These are phyloP conservation scores for Haplographium delicatum DNA, from an alignment of 495 filamentous ascomycete genomes.

Conservation along the genomic window DNA sequence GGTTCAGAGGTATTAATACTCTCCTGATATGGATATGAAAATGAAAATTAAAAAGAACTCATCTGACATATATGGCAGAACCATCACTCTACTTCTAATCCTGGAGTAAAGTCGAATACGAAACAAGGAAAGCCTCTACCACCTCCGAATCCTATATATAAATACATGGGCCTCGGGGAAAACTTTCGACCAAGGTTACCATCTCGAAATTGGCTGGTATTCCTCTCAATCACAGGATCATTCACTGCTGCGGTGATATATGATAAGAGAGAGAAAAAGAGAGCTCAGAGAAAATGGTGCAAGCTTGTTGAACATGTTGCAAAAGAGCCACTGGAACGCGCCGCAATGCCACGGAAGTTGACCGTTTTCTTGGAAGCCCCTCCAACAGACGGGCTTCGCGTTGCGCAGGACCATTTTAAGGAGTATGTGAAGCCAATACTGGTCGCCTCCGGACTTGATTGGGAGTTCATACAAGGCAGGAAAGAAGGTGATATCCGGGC, in stretches of 20 bases:
- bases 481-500: constrained; percentile 83
- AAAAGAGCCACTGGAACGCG: constrained; percentile 64
- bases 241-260: constrained; percentile 77
- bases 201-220: constrained; percentile 97
- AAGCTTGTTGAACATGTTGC: constrained; percentile 82
- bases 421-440: constrained; percentile 94
- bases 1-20: constrained; percentile 16
- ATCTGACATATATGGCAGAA: too few species aligned
- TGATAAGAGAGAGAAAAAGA: constrained; percentile 83
- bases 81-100: constrained; percentile 20
- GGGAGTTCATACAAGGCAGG: constrained; percentile 88
- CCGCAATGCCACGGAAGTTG: constrained; percentile 71
- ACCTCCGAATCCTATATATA: constrained; percentile 60
- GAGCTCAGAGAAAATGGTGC: constrained; percentile 78
- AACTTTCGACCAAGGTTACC: constrained; percentile 78
- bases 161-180: constrained; percentile 72
- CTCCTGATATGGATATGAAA: background rate
- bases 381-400: constrained; percentile 74
- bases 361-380: constrained; percentile 83
- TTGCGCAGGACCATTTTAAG: constrained; percentile 86
- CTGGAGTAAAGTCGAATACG: constrained; percentile 27
- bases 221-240: constrained; percentile 71
- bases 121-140: constrained; percentile 39
- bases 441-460: constrained; percentile 85
- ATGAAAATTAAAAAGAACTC: background rate